Base-by-base conservation (phyloP, 163 green algal genomes). In the Chlamydomonas reinhardtii region DNA sequence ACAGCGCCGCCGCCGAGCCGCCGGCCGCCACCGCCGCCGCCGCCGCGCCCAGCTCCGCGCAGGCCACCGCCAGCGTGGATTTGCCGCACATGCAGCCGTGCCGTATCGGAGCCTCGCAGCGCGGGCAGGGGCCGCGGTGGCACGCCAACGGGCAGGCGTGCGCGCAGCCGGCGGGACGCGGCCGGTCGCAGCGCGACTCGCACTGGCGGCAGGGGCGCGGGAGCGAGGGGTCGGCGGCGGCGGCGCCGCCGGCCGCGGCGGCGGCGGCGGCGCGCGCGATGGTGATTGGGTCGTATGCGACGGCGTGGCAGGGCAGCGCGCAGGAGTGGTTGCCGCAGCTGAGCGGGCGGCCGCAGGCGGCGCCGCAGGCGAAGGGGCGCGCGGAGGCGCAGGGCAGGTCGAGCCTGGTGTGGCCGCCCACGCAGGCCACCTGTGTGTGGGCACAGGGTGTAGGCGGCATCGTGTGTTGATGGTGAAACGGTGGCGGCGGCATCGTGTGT, bases 251-350 rank as follows among this genome's bases (percentile, higher is more conserved):
- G 6, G 61, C 19, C 4, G 43, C 34, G 22, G 85, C 48, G 19
- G 70, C 76, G 54, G 76, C 65, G 65, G 66, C 72, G 17, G 64
- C 61, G 31, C n/a, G 61, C 31, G 25, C 37, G 20, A 8, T 34
- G 48, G n/a, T 29, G 59, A n/a, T 74, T 43, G 56, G 22, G 56
- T 17, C 62, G 11, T 24, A 59, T 9, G 35, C 68, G n/a, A 92
- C 86, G 16, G 74, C 90, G 84, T 98, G 95, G 86, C 95, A 98
- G 0, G 85, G 66, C 34, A 90, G 61, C 27, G 68, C 32, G 91
- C 95, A 98, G 12, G 61, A 88, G 91, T 97, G 95, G 85, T 96
- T 96, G 66, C 93, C 94, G 86, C 95, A 98, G 4, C 82, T 59
- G 39, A 98, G 88, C 9, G 83, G 73, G 31, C 79, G 88, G 4